Base-by-base conservation (phyloP, 2,329 filamentous ascomycete species). In the Achaetomium macrosporum region DNA sequence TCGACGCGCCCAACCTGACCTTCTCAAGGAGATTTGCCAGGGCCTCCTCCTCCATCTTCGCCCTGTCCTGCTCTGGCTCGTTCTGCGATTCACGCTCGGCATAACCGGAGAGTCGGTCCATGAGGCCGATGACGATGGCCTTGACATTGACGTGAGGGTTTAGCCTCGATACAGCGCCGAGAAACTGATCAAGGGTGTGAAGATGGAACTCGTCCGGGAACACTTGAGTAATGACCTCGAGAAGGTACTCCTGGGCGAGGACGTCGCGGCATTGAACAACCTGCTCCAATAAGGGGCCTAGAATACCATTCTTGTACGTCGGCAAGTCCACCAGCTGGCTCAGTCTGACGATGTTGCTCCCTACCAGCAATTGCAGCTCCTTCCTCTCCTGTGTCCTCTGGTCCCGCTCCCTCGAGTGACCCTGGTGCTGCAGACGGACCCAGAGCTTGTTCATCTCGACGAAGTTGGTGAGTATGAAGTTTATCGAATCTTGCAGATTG, bases 391-490 rank as follows among this genome's bases (percentile, higher is more conserved):
- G 90, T 53, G 90, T 96, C 63, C 93, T 81, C 73, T 95, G 86
- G 59, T 99, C 93, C 48, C 93, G 80, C 71, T 99, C 93, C 64
- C 92, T 82, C 37, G 93, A 99, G 67, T 96, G 93, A 25, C 93
- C 93, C 68, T 99, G 93, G 69, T 99, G 93, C 69, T 99, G 93
- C 66, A 97, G 75, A 41, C 93, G 85, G 58, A 99, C 93, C 93
- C 93, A 99, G 33, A 99, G 79, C 78, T 99, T 99, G 74, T 99
- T 99, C 93, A 99, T 99, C 73, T 99, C 93, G 62, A 99, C 93
- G 66, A 99, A 99, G 65, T 99, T 99, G 56, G 93, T 99, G 66
- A 99, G 75, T 51, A 97, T 87, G 67, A 99, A 99, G 74, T 90
- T 96, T 73, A 99, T 96, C 35, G 91, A 96, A 72, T 99, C 93